A percentile compares a stretch with the other conserved stretches of the same genome.
phyloP scores from a whole-genome alignment of 805 yeast genomes.

The Monosporozyma solicola region DNA sequence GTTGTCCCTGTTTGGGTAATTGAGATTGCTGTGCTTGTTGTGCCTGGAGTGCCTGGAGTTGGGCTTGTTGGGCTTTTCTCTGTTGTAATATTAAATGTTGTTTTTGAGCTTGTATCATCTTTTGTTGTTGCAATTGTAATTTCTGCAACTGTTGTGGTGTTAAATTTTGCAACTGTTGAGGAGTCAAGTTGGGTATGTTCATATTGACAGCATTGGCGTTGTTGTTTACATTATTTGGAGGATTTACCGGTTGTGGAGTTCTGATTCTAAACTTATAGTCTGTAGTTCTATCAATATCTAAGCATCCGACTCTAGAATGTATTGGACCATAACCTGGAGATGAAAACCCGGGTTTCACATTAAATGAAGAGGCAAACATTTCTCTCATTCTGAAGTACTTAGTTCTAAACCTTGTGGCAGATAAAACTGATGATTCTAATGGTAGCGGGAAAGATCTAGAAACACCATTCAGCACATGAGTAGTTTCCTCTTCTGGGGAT shows the following conservation, averaged over 20 bases:
- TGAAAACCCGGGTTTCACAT: slow-evolving; percentile 32
- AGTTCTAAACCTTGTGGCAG: slow-evolving; percentile 64
- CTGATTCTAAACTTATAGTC: slow-evolving; percentile 52
- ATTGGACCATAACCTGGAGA: slow-evolving; percentile 51
- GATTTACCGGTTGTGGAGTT: slow-evolving; percentile 35
- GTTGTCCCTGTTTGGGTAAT: neutral
- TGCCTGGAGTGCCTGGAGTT: slow-evolving; percentile 1
- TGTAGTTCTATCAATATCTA: slow-evolving; percentile 62
- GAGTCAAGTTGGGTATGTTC: slow-evolving; percentile 14
- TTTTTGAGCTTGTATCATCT: slow-evolving; percentile 14
- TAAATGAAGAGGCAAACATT: slow-evolving; percentile 75
- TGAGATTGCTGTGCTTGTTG: slow-evolving; percentile 1
- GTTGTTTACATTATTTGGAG: slow-evolving; percentile 7
- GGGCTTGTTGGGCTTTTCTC: slow-evolving; percentile 7
- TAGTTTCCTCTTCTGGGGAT: slow-evolving; percentile 89
- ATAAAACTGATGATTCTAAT: slow-evolving; percentile 60
- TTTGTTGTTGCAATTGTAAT: slow-evolving; percentile 17
- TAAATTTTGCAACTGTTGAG: slow-evolving; percentile 15
- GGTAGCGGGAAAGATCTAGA: slow-evolving; percentile 75
- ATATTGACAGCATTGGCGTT: neutral
- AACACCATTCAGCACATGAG: slow-evolving; percentile 83
- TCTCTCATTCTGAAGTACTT: slow-evolving; percentile 83
- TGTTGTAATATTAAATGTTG: slow-evolving; percentile 12
- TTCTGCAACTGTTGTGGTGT: slow-evolving; percentile 20
- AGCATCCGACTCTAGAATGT: slow-evolving; percentile 57